phyloP scores from a whole-genome alignment of 371 early-diverging fungal genomes.

The Funneliformis caledonium region DNA sequence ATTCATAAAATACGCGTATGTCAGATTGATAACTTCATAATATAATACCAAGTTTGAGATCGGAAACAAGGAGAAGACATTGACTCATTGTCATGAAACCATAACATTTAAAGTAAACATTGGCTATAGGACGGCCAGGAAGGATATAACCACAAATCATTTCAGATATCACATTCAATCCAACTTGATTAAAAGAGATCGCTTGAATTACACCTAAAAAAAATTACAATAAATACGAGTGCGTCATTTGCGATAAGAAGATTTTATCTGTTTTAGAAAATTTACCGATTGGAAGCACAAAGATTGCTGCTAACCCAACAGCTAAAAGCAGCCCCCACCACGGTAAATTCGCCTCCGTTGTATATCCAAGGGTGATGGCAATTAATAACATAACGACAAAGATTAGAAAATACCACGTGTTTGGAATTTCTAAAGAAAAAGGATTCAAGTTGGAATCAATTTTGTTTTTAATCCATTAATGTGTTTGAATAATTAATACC shows the following conservation, averaged over 20 bases:
- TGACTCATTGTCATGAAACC: background rate
- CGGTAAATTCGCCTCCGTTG: constrained; percentile 60
- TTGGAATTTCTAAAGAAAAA: constrained; percentile 64
- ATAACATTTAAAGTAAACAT: background rate
- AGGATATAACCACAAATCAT: constrained; percentile 54
- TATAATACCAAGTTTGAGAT: background rate
- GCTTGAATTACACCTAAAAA: constrained; percentile 46
- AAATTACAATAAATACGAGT: background rate
- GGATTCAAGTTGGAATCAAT: background rate
- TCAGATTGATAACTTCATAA: background rate
- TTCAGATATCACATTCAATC: constrained; percentile 77
- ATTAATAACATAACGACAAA: constrained; percentile 64
- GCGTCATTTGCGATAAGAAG: no score
- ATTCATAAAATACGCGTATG: background rate
- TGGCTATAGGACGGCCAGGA: constrained; percentile 1
- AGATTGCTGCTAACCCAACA: constrained; percentile 61
- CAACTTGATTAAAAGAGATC: constrained; percentile 54
- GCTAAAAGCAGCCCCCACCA: constrained; percentile 80
- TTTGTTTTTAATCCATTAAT: no score
- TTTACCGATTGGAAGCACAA: constrained; percentile 77
- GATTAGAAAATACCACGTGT: constrained; percentile 72
- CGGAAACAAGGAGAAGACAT: background rate
- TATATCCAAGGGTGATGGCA: constrained; percentile 68
- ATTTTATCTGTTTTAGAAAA: background rate
- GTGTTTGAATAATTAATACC: background rate